Base-by-base conservation (phyloP, 169 alveolate species). In the Condylostoma magnum region DNA sequence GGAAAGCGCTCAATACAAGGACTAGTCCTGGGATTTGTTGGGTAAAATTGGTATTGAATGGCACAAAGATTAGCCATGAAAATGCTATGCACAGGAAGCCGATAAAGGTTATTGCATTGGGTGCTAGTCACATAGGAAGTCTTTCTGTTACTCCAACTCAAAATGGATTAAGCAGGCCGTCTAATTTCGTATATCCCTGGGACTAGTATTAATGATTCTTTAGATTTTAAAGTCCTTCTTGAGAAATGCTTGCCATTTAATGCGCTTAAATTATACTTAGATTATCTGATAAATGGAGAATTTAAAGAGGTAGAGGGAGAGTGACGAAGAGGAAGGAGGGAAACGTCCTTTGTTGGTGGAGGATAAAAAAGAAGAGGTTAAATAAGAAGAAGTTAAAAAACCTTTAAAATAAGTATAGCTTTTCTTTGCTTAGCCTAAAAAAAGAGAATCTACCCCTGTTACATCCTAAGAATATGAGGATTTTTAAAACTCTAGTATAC, bases 391-490 rank as follows among this genome's bases (percentile, higher is more conserved):
- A 41, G 48, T 41, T 41, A 41, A 15, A 41, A 15, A 15, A 15
- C 8, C 8, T 41, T 41, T 41, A 15, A 41, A 41, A 10, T 41
- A 41, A 10, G 15, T 8, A 15, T 8, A 41, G 15, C 8, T 41
- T 41, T 41, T 8, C 8, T 10, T 41, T 41, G 8, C 8, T 41
- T 41, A 10, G 48, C 8, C 8, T 41, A 41, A 41, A 15, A 41
- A 41, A 41, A 8, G 8, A 10, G 48, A 10, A 10, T 41, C 48
- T 41, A 41, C 79, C 22, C 66, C 76, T 34, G 81, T 89, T 87
- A 86, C 81, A 69, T 76, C 82, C 0, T 81, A 86, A 58, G 93
- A 90, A 15, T 53, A 81, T 2, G 79, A 82, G 57, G 83, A 89
- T 41, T 41, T 41, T 15, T 10, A 10, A 10, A 41, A 41, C 20